phyloP scores from a whole-genome alignment of 1,139 yeast genomes.

The Diutina mesorugosa region DNA sequence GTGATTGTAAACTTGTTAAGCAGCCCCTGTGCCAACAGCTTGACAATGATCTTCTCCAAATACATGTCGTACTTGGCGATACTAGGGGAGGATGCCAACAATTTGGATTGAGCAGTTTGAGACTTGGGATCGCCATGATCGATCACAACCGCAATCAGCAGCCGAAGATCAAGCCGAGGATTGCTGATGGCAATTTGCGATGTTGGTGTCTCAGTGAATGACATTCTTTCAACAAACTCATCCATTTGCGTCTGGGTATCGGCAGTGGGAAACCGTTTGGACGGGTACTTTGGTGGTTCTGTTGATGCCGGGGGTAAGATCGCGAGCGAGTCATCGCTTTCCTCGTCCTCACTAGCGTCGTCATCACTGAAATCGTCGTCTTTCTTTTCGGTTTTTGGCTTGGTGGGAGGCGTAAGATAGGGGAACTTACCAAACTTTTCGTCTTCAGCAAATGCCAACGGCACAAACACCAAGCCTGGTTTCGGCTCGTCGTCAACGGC shows the following conservation, averaged over 20 bases:
- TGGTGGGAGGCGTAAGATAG: neutral
- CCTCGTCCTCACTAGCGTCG: neutral
- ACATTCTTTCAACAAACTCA: constrained; percentile 14
- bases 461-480: neutral
- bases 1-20: constrained; percentile 13
- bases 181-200: constrained; percentile 3
- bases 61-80: constrained; percentile 4
- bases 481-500: neutral
- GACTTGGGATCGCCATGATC: constrained; percentile 5
- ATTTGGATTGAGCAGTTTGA: constrained; percentile 4
- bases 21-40: constrained; percentile 4
- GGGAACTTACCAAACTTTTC: constrained; percentile 1
- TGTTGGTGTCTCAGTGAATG: constrained; percentile 4
- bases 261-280: neutral
- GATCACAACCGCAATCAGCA: constrained; percentile 4
- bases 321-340: neutral
- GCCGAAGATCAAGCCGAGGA: constrained; percentile 5
- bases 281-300: neutral
- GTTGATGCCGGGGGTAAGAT: neutral
- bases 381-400: neutral
- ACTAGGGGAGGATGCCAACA: constrained; percentile 7
- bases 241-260: constrained; percentile 4
- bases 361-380: neutral
- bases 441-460: neutral
- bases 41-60: constrained; percentile 5